Conservation (phyloP, 2,329 filamentous ascomycete species). For the Xylaria multiplex region DNA sequence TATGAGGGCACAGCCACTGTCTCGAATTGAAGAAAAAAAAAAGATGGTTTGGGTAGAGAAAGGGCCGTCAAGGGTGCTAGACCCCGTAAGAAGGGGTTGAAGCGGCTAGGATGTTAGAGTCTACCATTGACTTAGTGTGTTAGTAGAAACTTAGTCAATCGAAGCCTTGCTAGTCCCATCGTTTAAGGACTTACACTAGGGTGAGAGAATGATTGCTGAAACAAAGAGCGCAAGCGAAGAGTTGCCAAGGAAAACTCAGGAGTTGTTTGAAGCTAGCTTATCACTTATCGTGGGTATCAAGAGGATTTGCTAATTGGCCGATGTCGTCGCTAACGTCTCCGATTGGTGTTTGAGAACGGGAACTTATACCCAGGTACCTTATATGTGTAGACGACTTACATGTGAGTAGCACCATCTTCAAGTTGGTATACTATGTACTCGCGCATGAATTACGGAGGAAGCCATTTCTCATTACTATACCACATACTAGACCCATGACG, state of each 20-base stretch:
- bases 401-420: not conserved
- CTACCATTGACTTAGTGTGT: not conserved
- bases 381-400: too few species aligned
- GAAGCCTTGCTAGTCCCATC: not conserved
- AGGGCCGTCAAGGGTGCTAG: not conserved
- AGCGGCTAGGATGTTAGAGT: not conserved
- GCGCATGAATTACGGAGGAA: not conserved
- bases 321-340: slow-evolving; percentile 22
- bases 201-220: slow-evolving; percentile 16
- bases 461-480: not conserved
- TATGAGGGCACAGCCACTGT: slow-evolving; percentile 23
- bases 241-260: slow-evolving; percentile 23
- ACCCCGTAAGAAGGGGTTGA: not conserved
- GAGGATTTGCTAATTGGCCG: not conserved
- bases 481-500: not conserved
- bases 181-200: not conserved
- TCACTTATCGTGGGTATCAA: not conserved
- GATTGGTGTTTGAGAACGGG: slow-evolving; percentile 17
- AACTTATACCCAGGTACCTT: too few species aligned
- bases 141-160: not conserved
- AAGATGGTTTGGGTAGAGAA: too few species aligned
- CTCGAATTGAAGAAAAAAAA: slow-evolving; percentile 15
- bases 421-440: not conserved
- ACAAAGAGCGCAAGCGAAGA: slow-evolving; percentile 6
- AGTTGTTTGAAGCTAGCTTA: slow-evolving; percentile 3